Evolutionary conservation across 345 rosid species (phyloP).

Genomic region (Erysimum cheiranthoides): DNA sequence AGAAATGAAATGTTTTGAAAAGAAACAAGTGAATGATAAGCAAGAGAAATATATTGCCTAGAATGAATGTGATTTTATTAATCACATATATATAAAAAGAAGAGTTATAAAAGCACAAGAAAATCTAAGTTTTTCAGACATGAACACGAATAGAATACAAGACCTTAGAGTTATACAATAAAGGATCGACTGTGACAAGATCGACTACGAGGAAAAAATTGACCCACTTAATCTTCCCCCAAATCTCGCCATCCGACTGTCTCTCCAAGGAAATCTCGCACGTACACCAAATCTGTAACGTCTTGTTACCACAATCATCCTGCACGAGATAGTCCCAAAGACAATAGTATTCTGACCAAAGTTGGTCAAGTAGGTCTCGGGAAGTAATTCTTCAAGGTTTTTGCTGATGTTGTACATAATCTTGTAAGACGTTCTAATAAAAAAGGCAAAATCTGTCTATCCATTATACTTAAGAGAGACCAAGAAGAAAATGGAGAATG

Average conservation of each 20-base stretch:
- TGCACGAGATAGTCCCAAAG: conserved; percentile 55
- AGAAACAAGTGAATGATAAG: too few relatives aligned
- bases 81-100: too few relatives aligned
- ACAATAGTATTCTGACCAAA: conserved; percentile 65
- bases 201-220: neutral
- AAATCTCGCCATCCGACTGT: conserved; percentile 39
- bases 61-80: too few relatives aligned
- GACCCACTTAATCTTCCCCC: conserved; percentile 60
- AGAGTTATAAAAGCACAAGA: neutral
- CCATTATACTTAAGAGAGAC: too few relatives aligned
- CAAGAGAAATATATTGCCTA: too few relatives aligned
- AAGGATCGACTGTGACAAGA: neutral
- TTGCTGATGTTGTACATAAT: neutral
- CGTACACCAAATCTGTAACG: conserved; percentile 63
- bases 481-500: too few relatives aligned
- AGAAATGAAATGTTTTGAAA: too few relatives aligned
- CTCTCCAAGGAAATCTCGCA: conserved; percentile 57
- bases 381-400: neutral
- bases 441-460: too few relatives aligned
- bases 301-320: neutral
- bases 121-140: neutral
- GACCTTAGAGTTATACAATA: neutral
- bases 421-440: neutral
- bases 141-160: neutral
- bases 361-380: neutral